Base-by-base conservation (phyloP, 1,284 basidiomycete species). In the Laetiporus sulphureus region DNA sequence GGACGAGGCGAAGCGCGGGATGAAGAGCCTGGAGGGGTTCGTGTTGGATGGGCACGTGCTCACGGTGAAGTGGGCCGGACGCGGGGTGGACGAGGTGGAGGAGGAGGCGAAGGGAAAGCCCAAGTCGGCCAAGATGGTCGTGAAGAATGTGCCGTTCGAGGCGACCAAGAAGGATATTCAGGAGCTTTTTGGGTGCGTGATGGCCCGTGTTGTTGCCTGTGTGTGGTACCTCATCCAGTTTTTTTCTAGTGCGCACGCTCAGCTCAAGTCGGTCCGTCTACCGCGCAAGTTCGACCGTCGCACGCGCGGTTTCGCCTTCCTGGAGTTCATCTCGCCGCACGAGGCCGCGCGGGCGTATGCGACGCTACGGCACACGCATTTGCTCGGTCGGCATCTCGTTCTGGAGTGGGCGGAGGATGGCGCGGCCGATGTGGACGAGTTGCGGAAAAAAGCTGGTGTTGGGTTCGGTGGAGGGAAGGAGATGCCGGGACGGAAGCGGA, bases 81-180 rank as follows among this genome's bases (percentile, higher is more conserved):
- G 93, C 4, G 92, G 92, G 0, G 68, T 68, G 12, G 89, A 89
- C 42, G 82, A 82, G 41, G 69, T 68, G 31, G 62, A 60, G n/a
- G 66, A 75, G 61, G 63, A 71, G 48, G 52, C 63, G 48, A 61
- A 58, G 46, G 61, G 56, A n/a, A 66, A 57, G 24, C 62, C 56
- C 40, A 72, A 69, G 55, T 82, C 83, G 47, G 88, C 90, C 49
- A 93, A 94, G 75, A 81, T 98, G 71, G 77, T 98, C 36, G 89
- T 98, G 55, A 99, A 98, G 76, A 99, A 99, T 59, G 72, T 98
- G 47, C 93, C 95, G 16, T 99, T 99, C 67, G 95, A 99, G 65
- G 90, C 87, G 36, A 89, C 84, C 32, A 92, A 91, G 71, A 91
- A 89, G 67, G 95, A 99, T 53, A 75, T 99, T 16, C 74, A 87